phyloP scores from a whole-genome alignment of 225 moss, liverwort and hornwort species.

The Takakia lepidozioides region DNA sequence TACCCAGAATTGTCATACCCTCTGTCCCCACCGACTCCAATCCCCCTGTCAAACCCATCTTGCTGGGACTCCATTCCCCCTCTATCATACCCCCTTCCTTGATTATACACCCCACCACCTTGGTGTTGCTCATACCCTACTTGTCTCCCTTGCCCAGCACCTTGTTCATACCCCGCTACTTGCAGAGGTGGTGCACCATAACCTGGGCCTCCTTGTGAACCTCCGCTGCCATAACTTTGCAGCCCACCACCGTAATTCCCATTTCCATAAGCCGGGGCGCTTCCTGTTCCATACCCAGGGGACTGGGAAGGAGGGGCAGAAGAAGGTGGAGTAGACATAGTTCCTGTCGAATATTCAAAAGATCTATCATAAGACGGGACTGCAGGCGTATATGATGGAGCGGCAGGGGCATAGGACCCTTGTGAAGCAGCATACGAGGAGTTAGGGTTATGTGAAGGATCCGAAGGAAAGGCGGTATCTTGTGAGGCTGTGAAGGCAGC shows the following conservation, averaged over 20 bases:
- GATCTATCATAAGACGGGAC: no score
- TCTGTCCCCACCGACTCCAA: not conserved
- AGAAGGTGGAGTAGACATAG: no score
- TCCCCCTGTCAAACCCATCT: slow-evolving; percentile 18
- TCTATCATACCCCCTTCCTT: no score
- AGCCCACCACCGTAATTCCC: slow-evolving; percentile 17
- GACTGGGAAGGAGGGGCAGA: no score
- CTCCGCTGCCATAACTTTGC: slow-evolving; percentile 1
- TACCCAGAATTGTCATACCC: slow-evolving; percentile 8
- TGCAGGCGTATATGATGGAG: slow-evolving; percentile 55
- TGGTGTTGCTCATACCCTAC: not conserved
- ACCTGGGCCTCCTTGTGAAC: slow-evolving; percentile 9
- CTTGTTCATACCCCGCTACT: slow-evolving; percentile 17
- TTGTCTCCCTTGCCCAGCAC: slow-evolving; percentile 8
- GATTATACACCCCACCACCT: no score
- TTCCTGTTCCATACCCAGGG: no score
- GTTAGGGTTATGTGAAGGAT: slow-evolving; percentile 27
- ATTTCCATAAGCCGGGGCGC: no score
- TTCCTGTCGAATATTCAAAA: no score
- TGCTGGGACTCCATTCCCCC: no score
- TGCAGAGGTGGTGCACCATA: slow-evolving; percentile 3
- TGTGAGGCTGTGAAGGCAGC: no score
- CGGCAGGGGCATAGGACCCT: slow-evolving; percentile 40
- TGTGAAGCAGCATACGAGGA: no score
- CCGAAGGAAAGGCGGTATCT: slow-evolving; percentile 8